Base-by-base conservation (phyloP, 2,329 filamentous ascomycete genomes). In the Colletotrichum sp. region DNA sequence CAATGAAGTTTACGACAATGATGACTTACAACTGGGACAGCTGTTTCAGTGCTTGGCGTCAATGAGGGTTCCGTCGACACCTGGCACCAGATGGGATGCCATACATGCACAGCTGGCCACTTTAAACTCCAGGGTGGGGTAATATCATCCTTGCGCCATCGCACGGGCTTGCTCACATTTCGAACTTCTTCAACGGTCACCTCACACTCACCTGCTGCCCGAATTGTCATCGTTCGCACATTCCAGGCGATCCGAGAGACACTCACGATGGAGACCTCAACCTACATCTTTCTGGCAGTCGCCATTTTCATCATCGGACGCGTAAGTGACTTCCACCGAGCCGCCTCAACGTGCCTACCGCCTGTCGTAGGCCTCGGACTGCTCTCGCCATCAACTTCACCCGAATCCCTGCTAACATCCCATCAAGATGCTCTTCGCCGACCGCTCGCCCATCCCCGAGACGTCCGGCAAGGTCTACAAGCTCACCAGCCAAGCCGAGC, bases 401-500 rank as follows among this genome's bases (percentile, higher is more conserved):
- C 39, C 9, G 39, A 2, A 12, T n/a, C 39, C 43, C 3, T 13
- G 3, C 43, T 48, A 21, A 48, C 3, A 13, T 48, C n/a, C 18
- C 43, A 48, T 13, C 43, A 21, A 48, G 43, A 48, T 48, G 43
- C 43, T 48, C 43, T 48, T 48, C 18, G 43, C 43, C n/a, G 18
- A 48, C 18, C 43, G 43, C 18, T 48, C 43, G 6, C 43, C 43
- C 5, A 48, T 48, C 10, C 43, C 43, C n/a, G 43, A 48, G 43
- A 48, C 43, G 21, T 48, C 43, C 18, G 43, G 43, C 43, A 48
- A 48, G 10, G 43, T 48, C n/a, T 48, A 48, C 18, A 48, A 48
- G 43, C 43, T 21, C 3, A 48, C 43, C n/a, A 48, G n/a, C n/a
- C 43, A 48, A 48, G 78, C 78, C 0, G 81, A 87, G 75, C 82